Conservation (phyloP, 495 filamentous ascomycete genomes). For the Penicillium bialowiezense region DNA sequence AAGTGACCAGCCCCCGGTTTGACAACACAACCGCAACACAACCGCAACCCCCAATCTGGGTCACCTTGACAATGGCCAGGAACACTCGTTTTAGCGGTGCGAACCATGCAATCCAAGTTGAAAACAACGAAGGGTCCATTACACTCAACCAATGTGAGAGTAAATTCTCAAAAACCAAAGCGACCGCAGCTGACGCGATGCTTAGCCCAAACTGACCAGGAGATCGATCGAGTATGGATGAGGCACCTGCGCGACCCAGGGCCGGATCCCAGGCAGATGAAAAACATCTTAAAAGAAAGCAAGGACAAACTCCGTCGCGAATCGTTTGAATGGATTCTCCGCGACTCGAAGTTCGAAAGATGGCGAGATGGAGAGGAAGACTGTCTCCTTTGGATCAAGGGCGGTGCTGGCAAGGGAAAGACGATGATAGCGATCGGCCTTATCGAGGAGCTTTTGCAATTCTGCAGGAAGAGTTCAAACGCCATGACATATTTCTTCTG, state of each 20-base stretch:
- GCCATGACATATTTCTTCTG: constrained; percentile 46
- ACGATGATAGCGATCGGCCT: constrained; percentile 45
- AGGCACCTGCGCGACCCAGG: neutral
- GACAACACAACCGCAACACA: too few relatives aligned
- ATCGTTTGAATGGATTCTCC: constrained; percentile 40
- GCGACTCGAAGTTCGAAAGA: constrained; percentile 26
- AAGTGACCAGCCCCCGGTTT: too few relatives aligned
- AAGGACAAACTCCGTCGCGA: constrained; percentile 38
- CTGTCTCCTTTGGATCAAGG: constrained; percentile 46
- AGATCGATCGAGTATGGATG: constrained; percentile 6
- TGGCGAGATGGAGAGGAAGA: constrained; percentile 27
- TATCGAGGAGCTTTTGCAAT: constrained; percentile 21
- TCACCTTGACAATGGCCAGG: too few relatives aligned
- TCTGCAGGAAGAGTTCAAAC: neutral
- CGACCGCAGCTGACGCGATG: too few relatives aligned
- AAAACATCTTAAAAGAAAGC: constrained; percentile 33
- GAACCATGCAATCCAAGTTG: too few relatives aligned
- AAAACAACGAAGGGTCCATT: too few relatives aligned
- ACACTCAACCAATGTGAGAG: too few relatives aligned
- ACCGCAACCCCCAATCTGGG: too few relatives aligned
- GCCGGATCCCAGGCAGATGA: constrained; percentile 34
- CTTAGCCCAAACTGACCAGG: too few relatives aligned
- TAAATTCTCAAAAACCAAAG: too few relatives aligned
- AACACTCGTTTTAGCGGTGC: too few relatives aligned
- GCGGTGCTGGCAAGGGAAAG: constrained; percentile 47